These are phyloP conservation scores for Russula abietina DNA, from an alignment of 768 basidiomycete genomes.

Conservation along the genomic window DNA sequence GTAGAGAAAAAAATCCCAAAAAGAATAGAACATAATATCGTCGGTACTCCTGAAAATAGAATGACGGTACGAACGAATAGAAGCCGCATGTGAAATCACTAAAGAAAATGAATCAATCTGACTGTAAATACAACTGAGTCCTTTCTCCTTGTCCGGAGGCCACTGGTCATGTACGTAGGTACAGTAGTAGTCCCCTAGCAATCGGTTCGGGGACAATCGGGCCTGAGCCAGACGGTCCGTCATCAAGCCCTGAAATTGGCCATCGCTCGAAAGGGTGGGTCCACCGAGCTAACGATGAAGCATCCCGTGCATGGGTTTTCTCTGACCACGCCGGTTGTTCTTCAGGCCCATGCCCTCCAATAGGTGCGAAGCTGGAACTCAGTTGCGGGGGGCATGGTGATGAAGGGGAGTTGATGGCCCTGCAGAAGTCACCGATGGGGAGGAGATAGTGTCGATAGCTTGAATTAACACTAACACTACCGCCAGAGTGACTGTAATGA, in stretches of 20 bases:
- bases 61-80: neutral
- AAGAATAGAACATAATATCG: too few relatives aligned
- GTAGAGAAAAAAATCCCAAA: too few relatives aligned
- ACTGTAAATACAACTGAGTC: neutral
- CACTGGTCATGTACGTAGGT: slow-evolving; percentile 10
- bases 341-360: neutral
- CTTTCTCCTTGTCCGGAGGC: neutral
- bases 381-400: neutral
- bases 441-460: neutral
- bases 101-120: neutral
- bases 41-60: slow-evolving; percentile 1
- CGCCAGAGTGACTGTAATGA: neutral
- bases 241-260: neutral
- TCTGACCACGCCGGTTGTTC: neutral
- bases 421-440: slow-evolving; percentile 3
- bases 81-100: neutral
- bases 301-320: neutral
- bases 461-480: neutral
- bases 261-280: neutral
- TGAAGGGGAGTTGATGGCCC: slow-evolving; percentile 4
- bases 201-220: neutral
- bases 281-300: neutral
- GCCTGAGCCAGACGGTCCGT: neutral
- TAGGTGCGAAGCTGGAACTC: neutral
- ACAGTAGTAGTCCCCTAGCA: neutral